Base-by-base conservation (phyloP, 352 stramenopile species). In the Pythium sukuiense region DNA sequence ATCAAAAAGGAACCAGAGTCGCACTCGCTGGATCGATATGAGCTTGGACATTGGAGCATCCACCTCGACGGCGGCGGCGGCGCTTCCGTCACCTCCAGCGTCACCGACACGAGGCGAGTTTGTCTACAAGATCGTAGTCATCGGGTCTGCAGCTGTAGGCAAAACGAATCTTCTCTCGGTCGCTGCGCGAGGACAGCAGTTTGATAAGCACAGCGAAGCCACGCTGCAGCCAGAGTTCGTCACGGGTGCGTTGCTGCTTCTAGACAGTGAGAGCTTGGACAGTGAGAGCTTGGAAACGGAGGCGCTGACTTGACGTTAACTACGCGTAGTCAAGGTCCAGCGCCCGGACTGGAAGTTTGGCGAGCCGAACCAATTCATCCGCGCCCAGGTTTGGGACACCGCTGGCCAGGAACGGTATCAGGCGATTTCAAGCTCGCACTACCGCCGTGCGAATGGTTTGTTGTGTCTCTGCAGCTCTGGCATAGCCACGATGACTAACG, bases 361-460 rank as follows among this genome's bases (percentile, higher is more conserved):
- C n/a, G 63, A 88, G 59, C 73, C 79, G 16, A 80, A 88, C 61
- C 79, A 88, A 61, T 88, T 86, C 53, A 72, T 90, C 13, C 79
- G 77, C 8, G 81, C 83, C 0, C 83, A 92, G 39, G 78, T 92
- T 16, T 90, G 83, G 81, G 83, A 92, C 55, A 90, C 83, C 0
- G 81, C 76, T 5, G 81, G 83, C 11, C 83, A 92, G 61, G 83
- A 92, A 63, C 72, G 81, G 33, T 90, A 83, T 72, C 81, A 89
- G 50, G 83, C 81, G 20, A 88, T 92, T 63, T 90, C 83, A 4
- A 88, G 76, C 58, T 89, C 79, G 3, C 83, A 92, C 60, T 92
- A 90, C 62, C 77, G 81, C 12, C 76, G 83, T 26, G 77, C 79
- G 1, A 76, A 89, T 58, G 81, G 80, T 89, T 59, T 6, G 46